Conservation (phyloP, 2,329 filamentous ascomycete species). For the Aureobasidium sp. region DNA sequence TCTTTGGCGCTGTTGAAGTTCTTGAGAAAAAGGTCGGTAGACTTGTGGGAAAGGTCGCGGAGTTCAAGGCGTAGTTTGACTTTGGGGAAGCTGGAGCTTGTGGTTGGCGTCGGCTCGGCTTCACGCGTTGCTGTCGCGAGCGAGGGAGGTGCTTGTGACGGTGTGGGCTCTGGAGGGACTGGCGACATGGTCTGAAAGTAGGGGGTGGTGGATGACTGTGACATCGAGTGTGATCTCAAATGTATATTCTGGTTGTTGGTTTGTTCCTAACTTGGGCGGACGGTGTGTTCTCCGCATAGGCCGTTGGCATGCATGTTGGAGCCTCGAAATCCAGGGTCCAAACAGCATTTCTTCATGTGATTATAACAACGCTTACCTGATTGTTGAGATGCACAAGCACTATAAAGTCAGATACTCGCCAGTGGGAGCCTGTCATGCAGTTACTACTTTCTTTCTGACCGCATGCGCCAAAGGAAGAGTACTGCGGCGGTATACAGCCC, state of each 20-base stretch:
- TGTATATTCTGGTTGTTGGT: not conserved
- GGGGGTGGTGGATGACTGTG: not conserved
- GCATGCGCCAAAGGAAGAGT: not conserved
- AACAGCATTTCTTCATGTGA: not conserved
- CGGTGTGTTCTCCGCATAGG: not conserved
- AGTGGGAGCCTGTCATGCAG: not conserved
- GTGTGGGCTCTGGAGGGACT: slow-evolving; percentile 11
- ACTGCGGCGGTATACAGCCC: not conserved
- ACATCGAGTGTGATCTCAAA: not conserved
- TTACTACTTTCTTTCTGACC: not conserved
- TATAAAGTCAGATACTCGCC: too few relatives aligned
- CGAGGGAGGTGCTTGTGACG: slow-evolving; percentile 12
- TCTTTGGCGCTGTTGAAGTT: slow-evolving; percentile 54
- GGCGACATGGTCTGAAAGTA: slow-evolving; percentile 17
- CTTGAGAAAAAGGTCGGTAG: slow-evolving; percentile 57
- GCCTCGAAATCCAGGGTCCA: not conserved
- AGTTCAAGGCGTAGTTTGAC: slow-evolving; percentile 40
- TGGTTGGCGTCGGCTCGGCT: slow-evolving; percentile 17
- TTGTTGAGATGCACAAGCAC: not conserved
- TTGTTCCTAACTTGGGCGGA: not conserved
- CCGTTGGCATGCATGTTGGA: not conserved
- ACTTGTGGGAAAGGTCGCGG: slow-evolving; percentile 45
- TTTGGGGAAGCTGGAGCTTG: slow-evolving; percentile 23
- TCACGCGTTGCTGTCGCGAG: not conserved
- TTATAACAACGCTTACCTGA: not conserved